Percentiles rank a stretch among this genome's conserved stretches.
phyloP scores from a whole-genome alignment of 345 rosid species.

The Eucalyptus cloeziana region DNA sequence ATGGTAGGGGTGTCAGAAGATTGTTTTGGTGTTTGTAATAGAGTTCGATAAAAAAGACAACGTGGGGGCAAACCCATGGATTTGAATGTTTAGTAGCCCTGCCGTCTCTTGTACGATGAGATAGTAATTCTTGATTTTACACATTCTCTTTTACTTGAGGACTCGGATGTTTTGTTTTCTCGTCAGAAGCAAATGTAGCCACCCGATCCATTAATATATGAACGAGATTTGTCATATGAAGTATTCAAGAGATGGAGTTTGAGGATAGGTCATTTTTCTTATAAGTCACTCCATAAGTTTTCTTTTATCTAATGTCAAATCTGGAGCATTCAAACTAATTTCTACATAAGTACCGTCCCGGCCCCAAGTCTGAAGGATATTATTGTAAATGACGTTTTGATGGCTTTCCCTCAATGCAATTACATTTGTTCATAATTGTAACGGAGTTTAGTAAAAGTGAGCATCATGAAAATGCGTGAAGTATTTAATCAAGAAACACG shows the following conservation, averaged over 20 bases:
- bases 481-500: background rate
- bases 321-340: background rate
- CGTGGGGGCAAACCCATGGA: background rate
- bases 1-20: background rate
- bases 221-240: background rate
- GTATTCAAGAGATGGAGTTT: background rate
- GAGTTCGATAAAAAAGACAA: background rate
- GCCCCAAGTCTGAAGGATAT: background rate
- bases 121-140: background rate
- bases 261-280: background rate
- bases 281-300: background rate
- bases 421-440: background rate
- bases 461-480: background rate
- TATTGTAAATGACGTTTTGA: background rate
- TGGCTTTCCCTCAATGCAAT: background rate
- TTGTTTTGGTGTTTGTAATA: background rate
- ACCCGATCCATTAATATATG: background rate
- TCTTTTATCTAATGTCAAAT: background rate
- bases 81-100: background rate
- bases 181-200: background rate
- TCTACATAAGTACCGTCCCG: background rate
- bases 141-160: background rate
- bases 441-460: background rate
- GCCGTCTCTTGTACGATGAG: background rate
- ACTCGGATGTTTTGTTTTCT: background rate